These are phyloP conservation scores for Penicilliopsis zonata DNA, from an alignment of 495 filamentous ascomycete genomes.

Conservation along the genomic window DNA sequence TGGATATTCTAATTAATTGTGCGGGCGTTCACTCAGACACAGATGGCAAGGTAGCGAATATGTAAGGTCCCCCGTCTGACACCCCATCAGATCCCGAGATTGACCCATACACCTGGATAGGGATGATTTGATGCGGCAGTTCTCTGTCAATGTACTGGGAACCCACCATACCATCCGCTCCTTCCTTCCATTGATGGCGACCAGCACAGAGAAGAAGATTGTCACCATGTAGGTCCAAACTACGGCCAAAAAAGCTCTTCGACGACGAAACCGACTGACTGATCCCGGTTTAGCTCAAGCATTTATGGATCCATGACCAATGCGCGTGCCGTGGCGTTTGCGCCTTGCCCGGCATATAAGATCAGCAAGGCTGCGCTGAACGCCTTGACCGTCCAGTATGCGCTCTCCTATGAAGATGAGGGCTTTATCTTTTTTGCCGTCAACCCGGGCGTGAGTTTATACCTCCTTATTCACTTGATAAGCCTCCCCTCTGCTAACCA, in stretches of 20 bases:
- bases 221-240: conserved; percentile 29
- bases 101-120: conserved; percentile 4
- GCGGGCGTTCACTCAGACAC: conserved; percentile 21
- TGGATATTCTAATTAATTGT: conserved; percentile 45
- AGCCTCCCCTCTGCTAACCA: background rate
- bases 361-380: conserved; percentile 41
- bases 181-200: conserved; percentile 35
- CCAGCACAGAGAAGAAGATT: conserved; percentile 31
- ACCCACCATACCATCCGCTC: conserved; percentile 28
- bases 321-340: conserved; percentile 6
- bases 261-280: background rate
- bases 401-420: conserved; percentile 22
- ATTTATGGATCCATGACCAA: conserved; percentile 30
- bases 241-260: background rate
- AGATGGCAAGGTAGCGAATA: conserved; percentile 13
- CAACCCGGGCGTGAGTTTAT: conserved; percentile 31
- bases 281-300: conserved; percentile 16
- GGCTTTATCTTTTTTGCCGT: conserved; percentile 34
- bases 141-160: conserved; percentile 33
- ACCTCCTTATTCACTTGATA: background rate
- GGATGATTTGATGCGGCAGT: conserved; percentile 23
- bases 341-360: conserved; percentile 33
- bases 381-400: conserved; percentile 36
- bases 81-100: background rate
- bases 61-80: conserved; percentile 12